A percentile compares a stretch with the other conserved stretches of the same genome.
phyloP scores from a whole-genome alignment of 257 asterid genomes.

The Primulina eburnea region DNA sequence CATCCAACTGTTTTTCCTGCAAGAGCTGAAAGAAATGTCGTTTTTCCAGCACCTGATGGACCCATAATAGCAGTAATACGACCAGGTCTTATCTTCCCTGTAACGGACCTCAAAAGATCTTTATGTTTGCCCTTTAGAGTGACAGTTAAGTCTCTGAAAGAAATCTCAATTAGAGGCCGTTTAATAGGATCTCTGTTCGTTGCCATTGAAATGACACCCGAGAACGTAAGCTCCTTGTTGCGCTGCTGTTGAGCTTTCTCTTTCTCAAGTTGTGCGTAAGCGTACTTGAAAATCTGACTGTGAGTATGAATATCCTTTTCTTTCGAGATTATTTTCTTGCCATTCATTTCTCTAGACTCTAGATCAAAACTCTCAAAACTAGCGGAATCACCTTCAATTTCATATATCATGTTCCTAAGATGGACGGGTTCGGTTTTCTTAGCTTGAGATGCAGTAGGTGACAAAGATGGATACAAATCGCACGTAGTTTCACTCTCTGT shows the following conservation, averaged over 20 bases:
- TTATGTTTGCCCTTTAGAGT: conserved; percentile 54
- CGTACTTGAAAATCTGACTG: conserved; percentile 63
- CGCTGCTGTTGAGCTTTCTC: conserved; percentile 57
- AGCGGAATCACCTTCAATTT: conserved; percentile 20
- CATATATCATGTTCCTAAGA: conserved; percentile 24
- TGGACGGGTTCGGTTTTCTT: conserved; percentile 23
- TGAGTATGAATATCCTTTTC: conserved; percentile 45
- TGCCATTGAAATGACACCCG: conserved; percentile 58
- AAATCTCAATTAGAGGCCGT: conserved; percentile 51
- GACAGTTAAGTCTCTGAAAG: conserved; percentile 48
- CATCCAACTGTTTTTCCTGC: conserved; percentile 65
- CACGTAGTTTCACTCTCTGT: conserved; percentile 26
- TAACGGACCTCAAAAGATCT: conserved; percentile 43
- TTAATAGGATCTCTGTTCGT: conserved; percentile 34
- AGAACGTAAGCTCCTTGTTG: conserved; percentile 53
- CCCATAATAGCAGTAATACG: conserved; percentile 62
- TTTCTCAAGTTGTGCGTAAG: conserved; percentile 54
- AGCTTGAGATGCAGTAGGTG: conserved; percentile 22
- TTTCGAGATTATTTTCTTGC: conserved; percentile 32
- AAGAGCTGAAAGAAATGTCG: conserved; percentile 62
- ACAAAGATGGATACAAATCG: conserved; percentile 16
- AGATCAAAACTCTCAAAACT: conserved; percentile 27
- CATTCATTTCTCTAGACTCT: conserved; percentile 21
- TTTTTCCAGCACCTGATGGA: conserved; percentile 68
- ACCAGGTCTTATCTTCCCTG: conserved; percentile 55